phyloP scores from a whole-genome alignment of 495 filamentous ascomycete genomes.

The Ramalina intermedia region DNA sequence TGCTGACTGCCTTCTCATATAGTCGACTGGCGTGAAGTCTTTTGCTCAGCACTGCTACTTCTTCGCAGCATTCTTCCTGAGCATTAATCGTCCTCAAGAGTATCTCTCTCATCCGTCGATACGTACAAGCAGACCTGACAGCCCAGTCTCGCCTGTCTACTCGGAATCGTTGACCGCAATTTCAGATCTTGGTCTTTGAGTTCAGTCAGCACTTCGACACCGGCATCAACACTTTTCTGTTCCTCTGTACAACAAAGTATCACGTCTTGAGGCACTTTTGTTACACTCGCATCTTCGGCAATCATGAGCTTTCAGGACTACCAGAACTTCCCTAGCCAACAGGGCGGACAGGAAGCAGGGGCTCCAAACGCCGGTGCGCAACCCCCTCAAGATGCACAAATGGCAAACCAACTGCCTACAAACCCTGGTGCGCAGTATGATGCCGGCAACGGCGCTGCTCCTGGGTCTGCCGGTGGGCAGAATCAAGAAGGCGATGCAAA shows the following conservation, averaged over 20 bases:
- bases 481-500: constrained; percentile 51
- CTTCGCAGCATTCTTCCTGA: too few species aligned
- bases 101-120: constrained; percentile 14
- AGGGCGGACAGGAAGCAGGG: constrained; percentile 36
- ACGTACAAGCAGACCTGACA: not conserved
- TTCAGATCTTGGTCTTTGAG: constrained; percentile 10
- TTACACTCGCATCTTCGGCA: constrained; percentile 10
- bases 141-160: too few species aligned
- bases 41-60: too few species aligned
- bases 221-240: constrained; percentile 4
- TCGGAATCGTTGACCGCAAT: too few species aligned
- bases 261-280: constrained; percentile 1
- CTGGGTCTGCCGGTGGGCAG: constrained; percentile 32
- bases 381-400: constrained; percentile 34
- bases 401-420: constrained; percentile 27
- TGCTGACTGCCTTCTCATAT: too few species aligned
- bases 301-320: constrained; percentile 47
- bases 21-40: too few species aligned
- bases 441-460: constrained; percentile 35
- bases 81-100: not conserved
- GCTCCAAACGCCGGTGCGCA: constrained; percentile 35
- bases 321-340: constrained; percentile 40
- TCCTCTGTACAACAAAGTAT: constrained; percentile 1
- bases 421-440: constrained; percentile 39
- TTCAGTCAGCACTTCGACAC: not conserved